A percentile compares a stretch with the other conserved stretches of the same genome.
phyloP scores from a whole-genome alignment of 192 early-diverging fungal species.

The Chytriomyces confervae region DNA sequence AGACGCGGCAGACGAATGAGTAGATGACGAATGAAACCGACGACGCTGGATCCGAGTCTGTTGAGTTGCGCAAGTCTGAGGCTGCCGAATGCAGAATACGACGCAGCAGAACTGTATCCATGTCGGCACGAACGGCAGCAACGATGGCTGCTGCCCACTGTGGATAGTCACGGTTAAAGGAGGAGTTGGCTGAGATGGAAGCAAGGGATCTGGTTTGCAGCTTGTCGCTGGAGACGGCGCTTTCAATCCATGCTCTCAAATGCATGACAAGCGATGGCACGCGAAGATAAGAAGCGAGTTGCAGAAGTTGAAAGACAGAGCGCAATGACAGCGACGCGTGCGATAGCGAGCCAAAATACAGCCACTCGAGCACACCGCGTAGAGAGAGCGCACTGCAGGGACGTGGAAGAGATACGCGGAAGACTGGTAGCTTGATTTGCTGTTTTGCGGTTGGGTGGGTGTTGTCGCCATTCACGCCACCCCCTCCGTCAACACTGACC shows the following conservation, averaged over 20 bases:
- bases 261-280: neutral
- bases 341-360: conserved; percentile 6
- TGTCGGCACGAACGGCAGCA: neutral
- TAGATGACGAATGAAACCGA: conserved; percentile 17
- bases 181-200: neutral
- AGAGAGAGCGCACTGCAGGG: neutral
- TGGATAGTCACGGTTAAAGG: neutral
- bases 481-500: no score
- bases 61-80: no score
- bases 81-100: neutral
- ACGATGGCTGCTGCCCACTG: neutral
- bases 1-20: conserved; percentile 5
- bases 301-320: neutral
- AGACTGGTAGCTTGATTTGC: neutral
- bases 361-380: conserved; percentile 27
- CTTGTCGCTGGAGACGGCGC: no score
- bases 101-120: neutral
- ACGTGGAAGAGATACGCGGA: neutral
- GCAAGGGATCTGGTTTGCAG: neutral
- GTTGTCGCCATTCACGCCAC: no score
- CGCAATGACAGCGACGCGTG: neutral
- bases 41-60: no score
- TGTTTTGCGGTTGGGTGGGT: no score
- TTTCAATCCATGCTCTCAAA: neutral
- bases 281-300: neutral